Base-by-base conservation (phyloP, 140 eudicot genomes). In the Senecio squalidus region DNA sequence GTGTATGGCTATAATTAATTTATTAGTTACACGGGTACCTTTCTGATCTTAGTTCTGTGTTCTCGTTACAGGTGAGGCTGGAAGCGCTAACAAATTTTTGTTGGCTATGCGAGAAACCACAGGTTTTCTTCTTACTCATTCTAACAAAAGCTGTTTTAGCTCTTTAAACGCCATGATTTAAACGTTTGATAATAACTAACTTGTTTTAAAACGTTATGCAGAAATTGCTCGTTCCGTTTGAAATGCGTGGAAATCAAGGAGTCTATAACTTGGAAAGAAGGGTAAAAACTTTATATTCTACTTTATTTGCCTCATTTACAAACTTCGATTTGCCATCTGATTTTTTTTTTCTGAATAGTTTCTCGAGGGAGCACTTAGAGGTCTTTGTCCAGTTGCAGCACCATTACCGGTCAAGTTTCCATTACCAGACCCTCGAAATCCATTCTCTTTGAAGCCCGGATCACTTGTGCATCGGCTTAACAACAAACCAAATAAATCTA, bases 61-160 rank as follows among this genome's bases (percentile, higher is more conserved):
- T 39, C 20, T 54, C 43, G 17, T 51, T 78, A 18, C 75, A 91
- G 98, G 94, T 84, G 53, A 78, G 98, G 57, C 73, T 83, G 54
- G 98, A 90, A 78, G 95, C 82, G 34, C 88, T 62, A 79, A 86
- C 95, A 14, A 74, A 85, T 4, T 86, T 62, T 79, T 86, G 95
- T 74, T 91, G 98, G 98, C 83, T 91, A 23, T 91, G 98, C 10
- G 98, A 91, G 80, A 59, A 79, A 67, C 96, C 98, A 16, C 91
- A 86, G 96, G 98, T 90, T 55, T 48, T 30, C 31, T 16, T 55
- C 21, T 30, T 26, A n/a, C 40, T 58, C 47, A 24, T 73, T 18
- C 10, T 66, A 15, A 21, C 24, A 7, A 18, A 18, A 10, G 16
- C 26, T 34, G 2, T 28, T 4, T 17, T 18, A 16, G 21, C 24